Percentiles rank a stretch among this genome's conserved stretches.
These are phyloP conservation scores for Blastocystis sp. DNA, from an alignment of 352 stramenopile genomes.

Conservation along the genomic window DNA sequence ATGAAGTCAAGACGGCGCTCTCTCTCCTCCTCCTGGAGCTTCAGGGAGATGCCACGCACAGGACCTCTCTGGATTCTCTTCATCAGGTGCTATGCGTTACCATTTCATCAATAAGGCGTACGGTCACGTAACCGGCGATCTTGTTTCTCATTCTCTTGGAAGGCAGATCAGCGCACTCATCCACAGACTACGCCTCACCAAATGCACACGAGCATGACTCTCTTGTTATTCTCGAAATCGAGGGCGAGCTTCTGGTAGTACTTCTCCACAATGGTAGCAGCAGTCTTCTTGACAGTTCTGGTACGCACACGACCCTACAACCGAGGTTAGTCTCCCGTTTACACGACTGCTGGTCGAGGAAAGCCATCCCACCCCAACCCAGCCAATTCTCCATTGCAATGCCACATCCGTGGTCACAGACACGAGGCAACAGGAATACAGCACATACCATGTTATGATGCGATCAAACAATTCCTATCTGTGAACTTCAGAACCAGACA, in stretches of 20 bases:
- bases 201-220: slow-evolving; percentile 73
- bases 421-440: too few species aligned
- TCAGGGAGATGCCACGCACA: slow-evolving; percentile 98
- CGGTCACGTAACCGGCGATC: slow-evolving; percentile 98
- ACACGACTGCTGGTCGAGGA: too few species aligned
- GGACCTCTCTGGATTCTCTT: slow-evolving; percentile 98
- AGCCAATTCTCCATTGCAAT: too few species aligned
- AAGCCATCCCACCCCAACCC: too few species aligned
- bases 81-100: slow-evolving; percentile 86
- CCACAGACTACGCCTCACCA: slow-evolving; percentile 69
- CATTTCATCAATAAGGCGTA: background rate
- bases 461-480: slow-evolving; percentile 60
- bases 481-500: slow-evolving; percentile 2
- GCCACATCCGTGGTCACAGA: too few species aligned
- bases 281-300: slow-evolving; percentile 99
- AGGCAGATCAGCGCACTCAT: slow-evolving; percentile 95
- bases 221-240: slow-evolving; percentile 99
- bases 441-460: slow-evolving; percentile 55
- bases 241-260: slow-evolving; percentile 98
- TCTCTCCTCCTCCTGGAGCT: slow-evolving; percentile 99
- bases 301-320: slow-evolving; percentile 87
- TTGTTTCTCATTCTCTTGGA: slow-evolving; percentile 99
- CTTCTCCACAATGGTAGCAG: slow-evolving; percentile 99
- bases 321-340: background rate
- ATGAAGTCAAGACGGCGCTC: slow-evolving; percentile 99